These are phyloP conservation scores for Cucumis sativus DNA, from an alignment of 306 rosid species.

Conservation along the genomic window Cucumber_9930_V3 NC_026660.2:28066501-28067000, in stretches of 20 bases:
- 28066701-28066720: not conserved
- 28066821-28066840: not conserved
- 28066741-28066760: not conserved
- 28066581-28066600: conserved; percentile 57
- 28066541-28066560: conserved; percentile 68
- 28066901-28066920: not conserved
- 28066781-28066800: not conserved
- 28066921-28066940: not conserved
- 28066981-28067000: not conserved
- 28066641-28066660: conserved; percentile 70
- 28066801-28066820: not conserved
- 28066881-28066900: not conserved
- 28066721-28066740: not conserved
- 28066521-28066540: conserved; percentile 80
- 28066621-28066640: conserved; percentile 94
- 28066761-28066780: not conserved
- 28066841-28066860: not conserved
- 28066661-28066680: not conserved
- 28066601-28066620: conserved; percentile 47
- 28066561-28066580: conserved; percentile 76
- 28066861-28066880: not conserved
- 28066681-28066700: not conserved
- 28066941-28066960: too few relatives aligned
- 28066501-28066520: conserved; percentile 28
- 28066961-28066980: not conserved